Evolutionary conservation across 371 early-diverging fungal genomes (phyloP), one percentile per base, ranked within the genome.

Genomic region (Syncephalis fuscata): DNA sequence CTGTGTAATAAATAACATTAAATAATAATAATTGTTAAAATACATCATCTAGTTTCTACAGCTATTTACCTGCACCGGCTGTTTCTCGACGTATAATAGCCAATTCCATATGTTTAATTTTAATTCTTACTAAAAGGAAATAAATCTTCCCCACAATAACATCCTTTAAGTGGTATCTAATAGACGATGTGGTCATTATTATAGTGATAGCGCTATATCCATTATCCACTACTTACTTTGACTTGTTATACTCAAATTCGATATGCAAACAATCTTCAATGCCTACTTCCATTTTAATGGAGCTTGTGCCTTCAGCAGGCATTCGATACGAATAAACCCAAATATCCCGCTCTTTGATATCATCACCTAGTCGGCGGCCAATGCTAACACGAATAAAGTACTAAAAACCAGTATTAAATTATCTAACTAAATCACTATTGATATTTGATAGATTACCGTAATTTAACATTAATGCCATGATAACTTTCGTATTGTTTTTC

Each of bases 101-200:
- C 32, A 98, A 74, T 58, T 98, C 98, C 96, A 98, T 96, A 53
- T 93, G 85, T 58, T 93, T 95, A 65, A 98, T 91, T 67, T 96
- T 96, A 61, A 98, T 96, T 45, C 97, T 87, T n/a, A 98, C 97
- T 26, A 98, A 71, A 45, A 96, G 64, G 64, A 98, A 98, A 68
- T 92, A 93, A 55, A 98, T 94, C 59, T 93, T 94, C 50, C 98
- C 98, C 17, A 96, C 92, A 59, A 98, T 98, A 2, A 94, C 95
- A 59, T 95, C 98, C 56, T 92, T 87, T 44, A 98, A 66, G 60
- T 93, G 89, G 64, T 94, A 96, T 53, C 67, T 70, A 24, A n/a
- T 40, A 20, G 11, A 24, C 9, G 9, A 19, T 27, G 39, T 20
- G 36, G 20, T 82, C 79, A 84, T 79, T 42, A 56, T 79, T 68